Evolutionary conservation across 768 basidiomycete species (phyloP).

Genomic region (Pluteus cervinus): DNA sequence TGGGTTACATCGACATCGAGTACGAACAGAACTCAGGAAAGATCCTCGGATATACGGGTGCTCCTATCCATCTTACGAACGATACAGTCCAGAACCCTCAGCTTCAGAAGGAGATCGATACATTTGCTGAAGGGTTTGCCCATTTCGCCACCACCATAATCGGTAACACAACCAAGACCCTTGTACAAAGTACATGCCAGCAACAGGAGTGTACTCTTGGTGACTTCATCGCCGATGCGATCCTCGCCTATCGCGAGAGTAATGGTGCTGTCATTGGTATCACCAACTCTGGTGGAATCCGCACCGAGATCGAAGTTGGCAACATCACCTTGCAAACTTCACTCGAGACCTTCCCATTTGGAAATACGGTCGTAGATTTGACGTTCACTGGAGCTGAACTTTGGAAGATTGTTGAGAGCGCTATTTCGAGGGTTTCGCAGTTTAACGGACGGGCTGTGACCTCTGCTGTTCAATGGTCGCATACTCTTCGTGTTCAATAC

Average conservation of each 20-base stretch:
- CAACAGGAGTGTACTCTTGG: slow-evolving; percentile 37
- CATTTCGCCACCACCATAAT: slow-evolving; percentile 27
- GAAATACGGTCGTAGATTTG: slow-evolving; percentile 33
- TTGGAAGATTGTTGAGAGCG: slow-evolving; percentile 38
- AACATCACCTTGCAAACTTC: slow-evolving; percentile 33
- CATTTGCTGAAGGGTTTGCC: slow-evolving; percentile 34
- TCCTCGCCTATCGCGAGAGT: slow-evolving; percentile 27
- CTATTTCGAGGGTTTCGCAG: slow-evolving; percentile 23
- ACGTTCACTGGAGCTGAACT: slow-evolving; percentile 32
- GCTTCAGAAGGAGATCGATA: slow-evolving; percentile 30
- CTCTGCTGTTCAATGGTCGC: slow-evolving; percentile 36
- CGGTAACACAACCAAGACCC: slow-evolving; percentile 25
- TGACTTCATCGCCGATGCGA: slow-evolving; percentile 35
- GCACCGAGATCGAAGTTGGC: slow-evolving; percentile 31
- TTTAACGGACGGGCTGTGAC: slow-evolving; percentile 24
- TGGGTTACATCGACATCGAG: slow-evolving; percentile 37
- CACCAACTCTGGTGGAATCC: slow-evolving; percentile 39
- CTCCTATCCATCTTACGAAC: slow-evolving; percentile 35
- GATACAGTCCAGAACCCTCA: slow-evolving; percentile 25
- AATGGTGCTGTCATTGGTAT: slow-evolving; percentile 25
- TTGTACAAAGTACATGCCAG: slow-evolving; percentile 35
- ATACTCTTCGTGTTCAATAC: slow-evolving; percentile 26
- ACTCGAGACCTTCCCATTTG: slow-evolving; percentile 38
- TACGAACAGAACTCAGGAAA: slow-evolving; percentile 32
- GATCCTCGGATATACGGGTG: slow-evolving; percentile 33